Conservation (phyloP, 805 yeast species). For the Diddensiella santjacobensis region DNA sequence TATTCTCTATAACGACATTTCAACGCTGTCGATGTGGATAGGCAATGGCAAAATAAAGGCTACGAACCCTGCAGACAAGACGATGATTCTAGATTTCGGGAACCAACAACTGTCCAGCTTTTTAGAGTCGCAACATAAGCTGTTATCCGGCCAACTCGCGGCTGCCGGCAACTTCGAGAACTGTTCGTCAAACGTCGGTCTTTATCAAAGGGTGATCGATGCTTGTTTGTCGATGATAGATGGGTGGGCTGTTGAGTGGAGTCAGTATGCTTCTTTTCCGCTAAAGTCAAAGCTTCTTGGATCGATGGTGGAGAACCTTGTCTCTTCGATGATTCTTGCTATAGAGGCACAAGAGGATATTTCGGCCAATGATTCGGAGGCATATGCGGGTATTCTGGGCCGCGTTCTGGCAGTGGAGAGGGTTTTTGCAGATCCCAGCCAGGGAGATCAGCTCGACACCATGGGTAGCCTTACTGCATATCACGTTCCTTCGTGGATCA, state of each 20-base stretch:
- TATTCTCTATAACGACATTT: conserved; percentile 22
- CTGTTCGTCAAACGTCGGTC: neutral
- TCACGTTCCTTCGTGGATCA: conserved; percentile 37
- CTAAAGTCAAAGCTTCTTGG: conserved; percentile 19
- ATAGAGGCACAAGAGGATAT: conserved; percentile 29
- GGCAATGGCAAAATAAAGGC: neutral
- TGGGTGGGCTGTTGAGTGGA: conserved; percentile 12
- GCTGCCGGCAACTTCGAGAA: conserved; percentile 10
- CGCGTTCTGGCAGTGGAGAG: conserved; percentile 16
- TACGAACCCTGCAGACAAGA: neutral
- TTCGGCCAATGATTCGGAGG: conserved; percentile 29
- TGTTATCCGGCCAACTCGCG: conserved; percentile 9
- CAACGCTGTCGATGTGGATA: conserved; percentile 4
- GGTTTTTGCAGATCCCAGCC: conserved; percentile 11
- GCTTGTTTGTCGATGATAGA: neutral
- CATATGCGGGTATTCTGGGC: conserved; percentile 19
- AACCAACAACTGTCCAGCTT: conserved; percentile 1
- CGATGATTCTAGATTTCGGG: conserved; percentile 5
- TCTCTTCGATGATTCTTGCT: conserved; percentile 19
- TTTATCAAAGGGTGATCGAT: neutral
- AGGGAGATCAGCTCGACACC: neutral
- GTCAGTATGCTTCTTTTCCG: conserved; percentile 12
- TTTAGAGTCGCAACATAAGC: conserved; percentile 13
- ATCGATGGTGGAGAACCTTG: conserved; percentile 26
- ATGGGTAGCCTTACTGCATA: conserved; percentile 21